Base-by-base conservation (phyloP, 331 rosid species). In the Quercus tomentella region DNA sequence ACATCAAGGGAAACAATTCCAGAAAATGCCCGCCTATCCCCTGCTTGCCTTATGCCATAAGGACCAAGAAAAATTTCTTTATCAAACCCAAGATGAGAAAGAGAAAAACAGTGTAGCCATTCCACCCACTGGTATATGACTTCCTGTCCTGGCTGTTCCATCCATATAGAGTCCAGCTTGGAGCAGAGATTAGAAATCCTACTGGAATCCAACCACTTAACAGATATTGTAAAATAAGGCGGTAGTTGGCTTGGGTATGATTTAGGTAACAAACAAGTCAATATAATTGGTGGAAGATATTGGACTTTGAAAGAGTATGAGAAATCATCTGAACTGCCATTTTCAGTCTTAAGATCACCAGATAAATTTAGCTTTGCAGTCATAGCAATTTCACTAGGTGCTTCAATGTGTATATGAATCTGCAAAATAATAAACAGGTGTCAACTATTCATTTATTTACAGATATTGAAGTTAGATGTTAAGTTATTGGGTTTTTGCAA, bases 101-200 rank as follows among this genome's bases (percentile, higher is more conserved):
- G 96, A 69, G 94, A 88, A 81, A 82, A 92, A 70, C 83, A 69
- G 22, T 82, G 92, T 70, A 94, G 79, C 97, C 98, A 92, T 82
- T 94, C 98, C 77, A 94, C 92, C 98, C 98, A 94, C 56, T 82
- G 88, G 92, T 92, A 92, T 57, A 92, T 82, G 33, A 92, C 90
- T 88, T 94, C 97, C 74, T 81, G 93, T 57, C 97, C 97, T 25
- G 56, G 76, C 77, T 90, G 92, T 73, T 91, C 97, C 26, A 74
- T 84, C 97, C 97, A 92, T 75, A 91, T 80, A 15, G 88, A 84
- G 85, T 92, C 97, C 88, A 94, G 84, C 84, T 49, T 76, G 56
- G 90, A 89, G 83, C 95, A 94, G 33, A 92, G 85, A 73, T 80
- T 71, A 33, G 87, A 88, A 88, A 91, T 83, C 68, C 81, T 89